These are phyloP conservation scores for Pleurotus platypus DNA, from an alignment of 768 basidiomycete species.

Conservation along the genomic window DNA sequence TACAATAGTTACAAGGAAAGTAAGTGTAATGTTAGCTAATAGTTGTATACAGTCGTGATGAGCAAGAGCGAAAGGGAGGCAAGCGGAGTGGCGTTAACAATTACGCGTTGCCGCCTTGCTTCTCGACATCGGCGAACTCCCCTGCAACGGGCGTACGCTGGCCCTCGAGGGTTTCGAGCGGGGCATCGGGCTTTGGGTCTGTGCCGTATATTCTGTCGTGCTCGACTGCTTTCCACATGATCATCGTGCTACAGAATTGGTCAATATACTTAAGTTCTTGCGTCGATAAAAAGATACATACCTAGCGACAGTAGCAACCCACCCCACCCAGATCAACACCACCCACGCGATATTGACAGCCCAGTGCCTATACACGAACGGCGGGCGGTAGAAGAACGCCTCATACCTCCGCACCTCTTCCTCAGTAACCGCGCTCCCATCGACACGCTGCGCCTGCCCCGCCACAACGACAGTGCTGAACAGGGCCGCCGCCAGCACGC, in stretches of 20 bases:
- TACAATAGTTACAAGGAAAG: too few species aligned
- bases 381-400: constrained; percentile 21
- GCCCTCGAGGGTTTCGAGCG: neutral
- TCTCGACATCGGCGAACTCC: too few species aligned
- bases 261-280: too few species aligned
- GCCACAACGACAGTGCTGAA: constrained; percentile 28
- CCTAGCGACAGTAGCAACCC: constrained; percentile 23
- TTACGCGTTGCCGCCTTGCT: too few species aligned
- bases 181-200: constrained; percentile 3
- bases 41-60: too few species aligned
- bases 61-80: too few species aligned
- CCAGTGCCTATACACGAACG: constrained; percentile 24
- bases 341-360: constrained; percentile 28
- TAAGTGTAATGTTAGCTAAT: too few species aligned
- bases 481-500: constrained; percentile 23
- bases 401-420: constrained; percentile 11
- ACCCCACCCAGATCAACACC: constrained; percentile 28
- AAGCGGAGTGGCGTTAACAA: too few species aligned
- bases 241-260: constrained; percentile 8
- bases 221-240: constrained; percentile 12
- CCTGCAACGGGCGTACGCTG: too few species aligned
- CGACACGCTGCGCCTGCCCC: constrained; percentile 18
- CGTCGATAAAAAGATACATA: constrained; percentile 2
- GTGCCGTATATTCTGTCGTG: constrained; percentile 12
- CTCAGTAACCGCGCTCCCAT: constrained; percentile 17